A percentile compares a stretch with the other conserved stretches of the same genome.
Evolutionary conservation across 1,284 basidiomycete species (phyloP).

Genomic region (Naganishia liquefaciens): DNA sequence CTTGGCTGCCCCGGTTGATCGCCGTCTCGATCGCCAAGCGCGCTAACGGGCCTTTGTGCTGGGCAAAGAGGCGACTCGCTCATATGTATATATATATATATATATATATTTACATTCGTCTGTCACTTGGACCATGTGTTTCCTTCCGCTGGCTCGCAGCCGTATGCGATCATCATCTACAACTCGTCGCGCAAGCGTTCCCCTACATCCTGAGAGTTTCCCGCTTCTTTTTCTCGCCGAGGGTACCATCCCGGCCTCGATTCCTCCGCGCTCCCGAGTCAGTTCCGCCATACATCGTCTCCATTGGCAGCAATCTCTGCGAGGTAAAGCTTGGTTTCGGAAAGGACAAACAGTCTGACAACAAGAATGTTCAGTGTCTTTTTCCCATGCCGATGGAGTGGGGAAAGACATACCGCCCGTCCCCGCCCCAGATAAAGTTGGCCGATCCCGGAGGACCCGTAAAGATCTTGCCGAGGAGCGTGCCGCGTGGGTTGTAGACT

Average conservation of each 20-base stretch:
- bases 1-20: no score
- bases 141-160: neutral
- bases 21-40: no score
- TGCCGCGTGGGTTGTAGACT: constrained; percentile 66
- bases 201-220: neutral
- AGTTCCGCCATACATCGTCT: constrained; percentile 31
- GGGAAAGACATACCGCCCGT: constrained; percentile 35
- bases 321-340: constrained; percentile 67
- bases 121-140: no score
- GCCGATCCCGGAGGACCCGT: constrained; percentile 59
- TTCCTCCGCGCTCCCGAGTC: neutral
- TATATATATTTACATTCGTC: no score
- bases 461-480: constrained; percentile 73
- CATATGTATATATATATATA: no score
- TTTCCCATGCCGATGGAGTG: neutral
- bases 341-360: constrained; percentile 66
- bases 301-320: constrained; percentile 59
- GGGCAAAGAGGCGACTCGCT: no score
- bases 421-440: constrained; percentile 54
- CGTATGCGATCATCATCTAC: neutral
- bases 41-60: neutral
- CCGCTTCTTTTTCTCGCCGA: no score
- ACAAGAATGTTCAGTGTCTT: neutral
- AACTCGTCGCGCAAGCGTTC: neutral
- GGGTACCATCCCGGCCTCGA: neutral